A percentile compares a stretch with the other conserved stretches of the same genome.
phyloP scores from a whole-genome alignment of 2,329 filamentous ascomycete species.

The Calonectria crousiana region DNA sequence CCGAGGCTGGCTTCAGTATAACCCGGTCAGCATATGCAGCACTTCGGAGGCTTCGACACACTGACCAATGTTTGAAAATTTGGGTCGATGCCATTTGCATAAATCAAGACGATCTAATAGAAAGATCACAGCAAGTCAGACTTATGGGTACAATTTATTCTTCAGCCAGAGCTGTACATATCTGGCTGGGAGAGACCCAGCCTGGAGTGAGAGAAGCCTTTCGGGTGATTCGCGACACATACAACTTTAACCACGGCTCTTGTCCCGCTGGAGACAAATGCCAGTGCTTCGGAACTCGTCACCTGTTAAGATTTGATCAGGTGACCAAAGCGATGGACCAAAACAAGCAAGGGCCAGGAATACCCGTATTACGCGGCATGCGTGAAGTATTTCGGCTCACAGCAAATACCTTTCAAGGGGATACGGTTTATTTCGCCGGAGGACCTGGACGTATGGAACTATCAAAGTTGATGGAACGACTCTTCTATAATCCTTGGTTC shows the following conservation, averaged over 20 bases:
- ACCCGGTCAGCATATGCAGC: constrained; percentile 26
- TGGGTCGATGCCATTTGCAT: constrained; percentile 42
- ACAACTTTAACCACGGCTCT: constrained; percentile 17
- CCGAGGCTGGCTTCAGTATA: constrained; percentile 7
- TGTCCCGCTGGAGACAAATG: constrained; percentile 21
- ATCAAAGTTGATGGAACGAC: constrained; percentile 28
- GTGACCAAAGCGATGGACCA: not conserved
- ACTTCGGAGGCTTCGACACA: not conserved
- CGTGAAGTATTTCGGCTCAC: constrained; percentile 28
- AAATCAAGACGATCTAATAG: constrained; percentile 34
- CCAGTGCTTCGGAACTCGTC: constrained; percentile 18
- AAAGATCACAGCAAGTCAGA: constrained; percentile 33
- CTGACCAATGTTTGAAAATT: not conserved
- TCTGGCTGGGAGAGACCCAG: constrained; percentile 33
- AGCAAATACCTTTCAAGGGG: constrained; percentile 13
- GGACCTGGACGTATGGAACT: constrained; percentile 27
- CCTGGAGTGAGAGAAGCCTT: constrained; percentile 16
- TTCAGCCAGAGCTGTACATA: not conserved
- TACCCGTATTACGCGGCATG: constrained; percentile 21
- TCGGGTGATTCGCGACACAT: constrained; percentile 27
- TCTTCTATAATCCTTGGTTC: constrained; percentile 35
- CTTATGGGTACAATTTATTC: constrained; percentile 37
- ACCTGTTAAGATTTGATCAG: not conserved
- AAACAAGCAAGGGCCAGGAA: not conserved
- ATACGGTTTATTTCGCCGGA: constrained; percentile 32